A percentile compares a stretch with the other conserved stretches of the same genome.
Evolutionary conservation across 1,139 yeast genomes (phyloP).

Genomic region (Sugiyamaella japonica): DNA sequence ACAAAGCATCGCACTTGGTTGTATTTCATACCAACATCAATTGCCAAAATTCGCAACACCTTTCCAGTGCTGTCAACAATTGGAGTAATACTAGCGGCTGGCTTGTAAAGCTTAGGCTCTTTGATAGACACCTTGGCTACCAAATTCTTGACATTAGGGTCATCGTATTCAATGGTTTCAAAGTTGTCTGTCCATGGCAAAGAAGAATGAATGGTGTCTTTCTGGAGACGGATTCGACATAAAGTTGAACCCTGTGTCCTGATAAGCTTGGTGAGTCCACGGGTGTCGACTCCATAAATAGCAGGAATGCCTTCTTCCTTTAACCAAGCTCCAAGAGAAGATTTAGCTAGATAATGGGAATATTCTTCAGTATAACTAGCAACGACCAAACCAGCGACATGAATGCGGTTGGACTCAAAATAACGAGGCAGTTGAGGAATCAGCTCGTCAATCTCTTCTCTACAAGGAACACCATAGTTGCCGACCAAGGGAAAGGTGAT

Average conservation of each 20-base stretch:
- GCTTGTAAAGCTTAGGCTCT: conserved; percentile 73
- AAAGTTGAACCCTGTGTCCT: conserved; percentile 91
- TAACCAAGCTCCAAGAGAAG: conserved; percentile 93
- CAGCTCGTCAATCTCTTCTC: conserved; percentile 70
- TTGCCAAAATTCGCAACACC: conserved; percentile 76
- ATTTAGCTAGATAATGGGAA: conserved; percentile 89
- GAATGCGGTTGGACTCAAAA: conserved; percentile 89
- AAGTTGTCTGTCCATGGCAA: conserved; percentile 62
- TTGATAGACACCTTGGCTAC: conserved; percentile 86
- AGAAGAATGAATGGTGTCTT: conserved; percentile 46
- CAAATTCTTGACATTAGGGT: conserved; percentile 88
- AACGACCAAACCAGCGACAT: conserved; percentile 95
- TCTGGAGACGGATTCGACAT: conserved; percentile 75
- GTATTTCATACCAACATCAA: conserved; percentile 97
- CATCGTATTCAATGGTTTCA: conserved; percentile 82
- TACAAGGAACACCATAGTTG: conserved; percentile 98
- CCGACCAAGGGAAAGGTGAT: conserved; percentile 97
- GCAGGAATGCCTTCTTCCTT: conserved; percentile 92
- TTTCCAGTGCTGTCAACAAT: conserved; percentile 68
- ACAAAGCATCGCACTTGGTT: conserved; percentile 98
- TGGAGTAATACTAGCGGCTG: conserved; percentile 50
- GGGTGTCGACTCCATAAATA: conserved; percentile 95
- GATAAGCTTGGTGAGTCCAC: conserved; percentile 89
- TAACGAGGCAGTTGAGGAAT: conserved; percentile 80
- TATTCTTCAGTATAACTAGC: conserved; percentile 96